Conservation (phyloP, 176 grass and related monocot species). For the Cenchrus americanus region DNA sequence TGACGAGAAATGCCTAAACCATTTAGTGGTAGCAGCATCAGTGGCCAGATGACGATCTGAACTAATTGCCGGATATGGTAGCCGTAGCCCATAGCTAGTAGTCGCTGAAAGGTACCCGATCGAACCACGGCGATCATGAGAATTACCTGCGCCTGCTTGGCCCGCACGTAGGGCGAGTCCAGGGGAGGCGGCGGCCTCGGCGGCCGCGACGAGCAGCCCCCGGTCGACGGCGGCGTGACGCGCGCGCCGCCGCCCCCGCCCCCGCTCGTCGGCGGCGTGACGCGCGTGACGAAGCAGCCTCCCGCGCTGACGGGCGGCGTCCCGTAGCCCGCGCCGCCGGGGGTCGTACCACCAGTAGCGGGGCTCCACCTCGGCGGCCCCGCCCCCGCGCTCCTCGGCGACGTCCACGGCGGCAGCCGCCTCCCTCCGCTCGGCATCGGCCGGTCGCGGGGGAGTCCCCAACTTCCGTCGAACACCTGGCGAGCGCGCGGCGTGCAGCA, state of each 20-base stretch:
- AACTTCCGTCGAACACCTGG: conserved; percentile 46
- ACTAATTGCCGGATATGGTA: neutral
- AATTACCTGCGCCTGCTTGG: conserved; percentile 68
- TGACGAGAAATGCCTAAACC: neutral
- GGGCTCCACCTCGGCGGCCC: conserved; percentile 32
- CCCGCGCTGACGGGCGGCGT: conserved; percentile 33
- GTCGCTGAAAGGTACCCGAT: neutral
- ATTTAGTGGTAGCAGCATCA: neutral
- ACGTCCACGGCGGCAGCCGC: conserved; percentile 58
- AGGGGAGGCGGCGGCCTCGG: conserved; percentile 39
- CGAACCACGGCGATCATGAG: neutral
- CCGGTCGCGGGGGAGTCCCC: neutral
- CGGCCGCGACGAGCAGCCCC: conserved; percentile 22
- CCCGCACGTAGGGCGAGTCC: conserved; percentile 60
- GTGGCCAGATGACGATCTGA: neutral
- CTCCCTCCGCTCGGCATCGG: conserved; percentile 50
- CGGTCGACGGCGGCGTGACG: conserved; percentile 32
- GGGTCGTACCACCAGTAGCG: neutral
- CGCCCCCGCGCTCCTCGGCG: conserved; percentile 31
- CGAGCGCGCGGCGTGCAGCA: neutral
- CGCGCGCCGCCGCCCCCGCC: neutral
- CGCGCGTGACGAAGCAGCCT: neutral
- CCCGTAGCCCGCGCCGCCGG: conserved; percentile 5
- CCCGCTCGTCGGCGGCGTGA: conserved; percentile 16
- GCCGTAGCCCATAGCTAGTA: neutral